Evolutionary conservation across 2,329 filamentous ascomycete species (phyloP).

Genomic region (Periconia sp.): DNA sequence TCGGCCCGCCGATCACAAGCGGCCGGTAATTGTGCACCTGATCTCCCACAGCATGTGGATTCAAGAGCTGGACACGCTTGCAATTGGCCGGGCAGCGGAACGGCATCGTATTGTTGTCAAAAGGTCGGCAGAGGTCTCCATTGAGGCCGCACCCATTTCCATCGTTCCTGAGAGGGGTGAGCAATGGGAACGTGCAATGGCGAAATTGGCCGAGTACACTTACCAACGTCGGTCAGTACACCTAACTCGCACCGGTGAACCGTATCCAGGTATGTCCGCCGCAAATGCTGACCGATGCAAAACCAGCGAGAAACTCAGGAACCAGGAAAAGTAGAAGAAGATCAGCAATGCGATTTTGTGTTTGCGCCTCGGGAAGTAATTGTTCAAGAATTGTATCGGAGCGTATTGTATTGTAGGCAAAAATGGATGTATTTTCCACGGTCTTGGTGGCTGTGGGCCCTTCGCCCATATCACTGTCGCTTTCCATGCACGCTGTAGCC

Average conservation of each 20-base stretch:
- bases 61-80: conserved; percentile 67
- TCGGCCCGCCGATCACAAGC: conserved; percentile 62
- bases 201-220: conserved; percentile 29
- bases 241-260: conserved; percentile 67
- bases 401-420: conserved; percentile 71
- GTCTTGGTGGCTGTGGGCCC: conserved; percentile 56
- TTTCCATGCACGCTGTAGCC: conserved; percentile 54
- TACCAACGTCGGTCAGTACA: conserved; percentile 76
- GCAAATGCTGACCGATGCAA: conserved; percentile 67
- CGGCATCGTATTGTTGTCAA: conserved; percentile 70
- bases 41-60: conserved; percentile 77
- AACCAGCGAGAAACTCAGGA: conserved; percentile 72
- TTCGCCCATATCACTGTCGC: conserved; percentile 53
- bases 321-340: conserved; percentile 69
- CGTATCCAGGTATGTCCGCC: conserved; percentile 70
- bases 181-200: too few relatives aligned
- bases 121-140: conserved; percentile 76
- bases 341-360: conserved; percentile 66
- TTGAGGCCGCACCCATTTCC: conserved; percentile 77
- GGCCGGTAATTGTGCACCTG: conserved; percentile 63
- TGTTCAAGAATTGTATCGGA: conserved; percentile 69
- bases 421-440: conserved; percentile 58
- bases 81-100: conserved; percentile 80
- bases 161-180: conserved; percentile 55
- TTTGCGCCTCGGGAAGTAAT: conserved; percentile 63